A percentile compares a stretch with the other conserved stretches of the same genome.
phyloP scores from a whole-genome alignment of 148 eudicot species.

The Amaranthus hypochondriacus region DNA sequence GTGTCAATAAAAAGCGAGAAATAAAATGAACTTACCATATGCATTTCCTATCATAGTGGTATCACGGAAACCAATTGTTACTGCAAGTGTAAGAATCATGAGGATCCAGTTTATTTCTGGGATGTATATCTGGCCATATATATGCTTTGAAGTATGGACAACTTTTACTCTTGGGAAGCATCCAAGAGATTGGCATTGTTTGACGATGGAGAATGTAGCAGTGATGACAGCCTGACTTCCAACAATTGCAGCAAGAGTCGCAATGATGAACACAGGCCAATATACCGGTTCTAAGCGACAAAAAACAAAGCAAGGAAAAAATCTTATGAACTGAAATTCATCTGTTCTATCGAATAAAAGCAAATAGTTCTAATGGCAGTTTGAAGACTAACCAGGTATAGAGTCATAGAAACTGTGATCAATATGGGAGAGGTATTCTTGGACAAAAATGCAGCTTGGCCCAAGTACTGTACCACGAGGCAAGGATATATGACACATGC shows the following conservation, averaged over 20 bases:
- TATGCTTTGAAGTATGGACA: conserved; percentile 88
- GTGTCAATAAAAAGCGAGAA: conserved; percentile 6
- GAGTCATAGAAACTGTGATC: conserved; percentile 69
- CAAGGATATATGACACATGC: conserved; percentile 72
- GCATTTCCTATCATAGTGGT: conserved; percentile 89
- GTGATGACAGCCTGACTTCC: conserved; percentile 92
- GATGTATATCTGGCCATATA: conserved; percentile 84
- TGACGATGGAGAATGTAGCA: conserved; percentile 90
- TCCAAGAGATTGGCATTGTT: conserved; percentile 93
- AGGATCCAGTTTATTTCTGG: conserved; percentile 98
- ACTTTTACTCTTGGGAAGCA: conserved; percentile 95
- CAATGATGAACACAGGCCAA: conserved; percentile 94
- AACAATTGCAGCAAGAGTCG: conserved; percentile 87
- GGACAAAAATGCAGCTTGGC: conserved; percentile 91
- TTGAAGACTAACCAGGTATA: conserved; percentile 64
- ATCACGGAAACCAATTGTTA: conserved; percentile 82
- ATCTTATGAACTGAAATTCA: conserved; percentile 12
- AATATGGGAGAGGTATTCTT: conserved; percentile 40
- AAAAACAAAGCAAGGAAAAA: conserved; percentile 14
- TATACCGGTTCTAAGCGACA: conserved; percentile 47
- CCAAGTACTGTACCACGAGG: conserved; percentile 93
- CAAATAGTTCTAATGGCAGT: not conserved
- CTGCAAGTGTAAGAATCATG: conserved; percentile 83
- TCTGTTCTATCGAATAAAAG: not conserved
- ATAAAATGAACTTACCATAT: conserved; percentile 57